phyloP scores from a whole-genome alignment of 768 basidiomycete genomes.

The Mycena haematopus region DNA sequence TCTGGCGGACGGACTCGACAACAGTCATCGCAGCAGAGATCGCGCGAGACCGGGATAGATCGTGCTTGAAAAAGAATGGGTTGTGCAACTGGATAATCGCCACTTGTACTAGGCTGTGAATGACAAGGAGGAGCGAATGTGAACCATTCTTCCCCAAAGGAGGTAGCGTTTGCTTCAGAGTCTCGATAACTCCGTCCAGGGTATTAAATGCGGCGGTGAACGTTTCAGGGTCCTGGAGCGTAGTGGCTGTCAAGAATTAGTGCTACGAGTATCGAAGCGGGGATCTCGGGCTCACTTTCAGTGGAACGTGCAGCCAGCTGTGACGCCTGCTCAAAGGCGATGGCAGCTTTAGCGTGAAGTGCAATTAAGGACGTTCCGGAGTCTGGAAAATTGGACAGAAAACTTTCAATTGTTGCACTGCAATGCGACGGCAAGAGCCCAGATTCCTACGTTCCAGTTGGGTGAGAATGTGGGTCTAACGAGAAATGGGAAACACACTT shows the following conservation, averaged over 20 bases:
- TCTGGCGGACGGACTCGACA: background rate
- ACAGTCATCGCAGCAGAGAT: conserved; percentile 1
- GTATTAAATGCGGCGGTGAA: background rate
- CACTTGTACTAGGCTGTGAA: conserved; percentile 32
- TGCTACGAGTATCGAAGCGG: no score
- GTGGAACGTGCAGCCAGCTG: background rate
- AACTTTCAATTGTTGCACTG: background rate
- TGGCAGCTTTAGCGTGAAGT: conserved; percentile 15
- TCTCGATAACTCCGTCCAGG: conserved; percentile 27
- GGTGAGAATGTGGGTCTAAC: no score
- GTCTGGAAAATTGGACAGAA: background rate
- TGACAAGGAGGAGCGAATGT: conserved; percentile 1
- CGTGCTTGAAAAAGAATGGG: background rate
- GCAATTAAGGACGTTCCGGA: background rate
- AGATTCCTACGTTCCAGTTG: no score
- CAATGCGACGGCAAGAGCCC: background rate
- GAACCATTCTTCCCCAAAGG: background rate
- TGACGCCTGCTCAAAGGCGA: conserved; percentile 38
- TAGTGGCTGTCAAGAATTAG: background rate
- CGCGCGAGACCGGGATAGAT: background rate
- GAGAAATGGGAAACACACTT: no score
- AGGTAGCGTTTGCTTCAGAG: conserved; percentile 4
- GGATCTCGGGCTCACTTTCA: background rate
- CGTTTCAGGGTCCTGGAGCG: background rate
- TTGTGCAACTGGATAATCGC: conserved; percentile 38